Evolutionary conservation across 129 eudicot species (phyloP).

Genomic region (Centaurea solstitialis): DNA sequence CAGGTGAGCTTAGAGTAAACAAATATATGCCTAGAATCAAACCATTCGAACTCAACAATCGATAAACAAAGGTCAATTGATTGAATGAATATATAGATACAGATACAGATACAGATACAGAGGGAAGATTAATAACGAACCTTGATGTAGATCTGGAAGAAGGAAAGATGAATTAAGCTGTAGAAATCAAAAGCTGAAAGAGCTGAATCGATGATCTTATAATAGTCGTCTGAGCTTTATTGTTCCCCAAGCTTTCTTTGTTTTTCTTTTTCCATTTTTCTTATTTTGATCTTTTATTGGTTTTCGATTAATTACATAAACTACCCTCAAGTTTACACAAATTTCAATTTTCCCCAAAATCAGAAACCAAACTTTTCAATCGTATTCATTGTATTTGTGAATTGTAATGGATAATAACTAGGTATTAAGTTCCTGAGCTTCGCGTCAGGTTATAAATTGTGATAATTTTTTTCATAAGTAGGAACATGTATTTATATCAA

Average conservation of each 20-base stretch:
- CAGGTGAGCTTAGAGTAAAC: neutral
- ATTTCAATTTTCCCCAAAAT: neutral
- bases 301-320: conserved; percentile 3
- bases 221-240: conserved; percentile 3
- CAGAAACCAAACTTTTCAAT: no score
- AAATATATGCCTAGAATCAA: neutral
- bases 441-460: no score
- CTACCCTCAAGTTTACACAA: conserved; percentile 1
- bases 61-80: conserved; percentile 1
- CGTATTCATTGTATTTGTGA: no score
- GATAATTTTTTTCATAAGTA: no score
- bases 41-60: neutral
- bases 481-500: no score
- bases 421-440: no score
- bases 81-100: neutral
- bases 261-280: neutral
- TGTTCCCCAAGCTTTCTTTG: conserved; percentile 29
- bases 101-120: neutral
- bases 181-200: conserved; percentile 4
- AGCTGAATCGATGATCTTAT: conserved; percentile 20
- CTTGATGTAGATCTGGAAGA: conserved; percentile 11
- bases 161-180: conserved; percentile 7
- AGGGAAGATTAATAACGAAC: conserved; percentile 13
- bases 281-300: neutral
- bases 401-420: no score